phyloP scores from a whole-genome alignment of 441 rosid species.

The Gossypium schwendimanii region DNA sequence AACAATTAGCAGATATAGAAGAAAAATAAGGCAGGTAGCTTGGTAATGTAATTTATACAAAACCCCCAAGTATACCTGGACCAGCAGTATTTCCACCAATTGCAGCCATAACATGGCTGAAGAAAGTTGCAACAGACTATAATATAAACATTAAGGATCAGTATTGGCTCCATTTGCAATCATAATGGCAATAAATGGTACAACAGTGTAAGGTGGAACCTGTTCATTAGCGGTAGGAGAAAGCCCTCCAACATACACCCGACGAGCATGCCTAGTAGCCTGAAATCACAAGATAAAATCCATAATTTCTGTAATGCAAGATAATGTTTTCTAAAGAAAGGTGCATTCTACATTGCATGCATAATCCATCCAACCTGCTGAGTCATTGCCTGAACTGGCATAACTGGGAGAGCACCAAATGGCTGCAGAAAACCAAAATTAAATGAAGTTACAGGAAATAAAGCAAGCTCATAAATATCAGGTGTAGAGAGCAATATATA shows the following conservation, averaged over 20 bases:
- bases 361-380: slow-evolving; percentile 61
- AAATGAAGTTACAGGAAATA: slow-evolving; percentile 16
- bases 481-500: slow-evolving; percentile 16
- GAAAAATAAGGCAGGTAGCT: neutral
- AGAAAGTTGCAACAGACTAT: slow-evolving; percentile 85
- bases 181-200: neutral
- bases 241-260: slow-evolving; percentile 97
- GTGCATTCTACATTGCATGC: neutral
- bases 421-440: slow-evolving; percentile 38
- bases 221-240: slow-evolving; percentile 91
- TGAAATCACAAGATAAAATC: slow-evolving; percentile 21
- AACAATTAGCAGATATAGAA: neutral
- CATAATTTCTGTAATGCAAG: neutral
- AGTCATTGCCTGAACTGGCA: slow-evolving; percentile 99
- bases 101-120: slow-evolving; percentile 94
- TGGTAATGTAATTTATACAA: neutral
- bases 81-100: slow-evolving; percentile 98
- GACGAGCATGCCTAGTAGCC: slow-evolving; percentile 98
- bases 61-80: slow-evolving; percentile 44
- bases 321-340: neutral
- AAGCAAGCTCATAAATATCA: slow-evolving; percentile 6
- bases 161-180: neutral
- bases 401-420: slow-evolving; percentile 69
- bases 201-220: slow-evolving; percentile 29
- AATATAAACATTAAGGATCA: slow-evolving; percentile 17